phyloP scores from a whole-genome alignment of 2,329 filamentous ascomycete species.

The Neofusicoccum sp. region DNA sequence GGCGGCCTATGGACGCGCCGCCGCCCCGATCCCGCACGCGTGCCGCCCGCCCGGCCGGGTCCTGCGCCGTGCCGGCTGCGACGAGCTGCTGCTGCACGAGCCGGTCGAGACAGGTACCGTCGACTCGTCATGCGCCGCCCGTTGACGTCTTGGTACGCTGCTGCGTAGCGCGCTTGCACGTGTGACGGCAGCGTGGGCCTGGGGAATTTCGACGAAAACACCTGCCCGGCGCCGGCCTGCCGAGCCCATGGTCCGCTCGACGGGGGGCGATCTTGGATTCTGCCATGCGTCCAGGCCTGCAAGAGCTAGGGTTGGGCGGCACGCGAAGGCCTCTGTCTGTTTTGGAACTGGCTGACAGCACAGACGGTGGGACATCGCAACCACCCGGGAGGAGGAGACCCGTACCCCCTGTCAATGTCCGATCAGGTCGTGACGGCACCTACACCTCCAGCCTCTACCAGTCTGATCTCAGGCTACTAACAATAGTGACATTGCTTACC shows the following conservation, averaged over 20 bases:
- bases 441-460: slow-evolving; percentile 19
- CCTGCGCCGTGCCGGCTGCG: slow-evolving; percentile 1
- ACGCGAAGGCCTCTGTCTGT: slow-evolving; percentile 16
- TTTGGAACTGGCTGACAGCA: slow-evolving; percentile 20
- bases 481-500: slow-evolving; percentile 20
- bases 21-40: background rate
- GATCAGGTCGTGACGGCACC: slow-evolving; percentile 17
- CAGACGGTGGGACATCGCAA: slow-evolving; percentile 18
- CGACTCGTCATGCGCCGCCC: slow-evolving; percentile 12
- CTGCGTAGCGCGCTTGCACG: background rate
- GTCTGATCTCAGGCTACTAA: slow-evolving; percentile 19
- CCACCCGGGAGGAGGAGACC: slow-evolving; percentile 19
- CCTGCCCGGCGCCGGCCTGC: background rate
- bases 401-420: slow-evolving; percentile 20
- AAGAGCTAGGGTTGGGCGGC: slow-evolving; percentile 18
- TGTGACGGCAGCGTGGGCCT: slow-evolving; percentile 3
- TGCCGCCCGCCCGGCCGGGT: slow-evolving; percentile 1
- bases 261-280: slow-evolving; percentile 3
- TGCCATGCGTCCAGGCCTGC: slow-evolving; percentile 9
- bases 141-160: slow-evolving; percentile 4
- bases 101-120: background rate
- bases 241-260: slow-evolving; percentile 5
- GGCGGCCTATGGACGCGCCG: background rate
- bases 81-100: background rate
- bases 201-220: slow-evolving; percentile 4